Evolutionary conservation across 1,284 basidiomycete genomes (phyloP).

Genomic region (Papiliotrema nemorosa): DNA sequence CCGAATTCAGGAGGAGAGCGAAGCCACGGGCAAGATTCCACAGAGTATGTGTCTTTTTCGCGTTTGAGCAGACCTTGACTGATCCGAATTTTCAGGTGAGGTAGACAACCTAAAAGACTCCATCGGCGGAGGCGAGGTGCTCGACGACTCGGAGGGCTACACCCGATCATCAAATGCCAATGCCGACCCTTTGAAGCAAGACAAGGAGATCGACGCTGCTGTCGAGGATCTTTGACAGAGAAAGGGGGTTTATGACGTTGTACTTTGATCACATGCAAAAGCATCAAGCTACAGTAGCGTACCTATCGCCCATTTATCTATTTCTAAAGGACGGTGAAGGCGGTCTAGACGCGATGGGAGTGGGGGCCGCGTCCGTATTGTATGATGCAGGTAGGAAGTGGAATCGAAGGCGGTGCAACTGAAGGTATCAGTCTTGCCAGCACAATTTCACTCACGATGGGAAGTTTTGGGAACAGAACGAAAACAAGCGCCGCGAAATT

Average conservation of each 20-base stretch:
- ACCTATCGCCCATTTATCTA: not conserved
- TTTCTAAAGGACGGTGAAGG: slow-evolving; percentile 28
- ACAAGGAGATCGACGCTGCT: slow-evolving; percentile 20
- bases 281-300: too few species aligned
- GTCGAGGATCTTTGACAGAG: not conserved
- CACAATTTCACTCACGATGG: slow-evolving; percentile 49
- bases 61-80: not conserved
- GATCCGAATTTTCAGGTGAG: slow-evolving; percentile 31
- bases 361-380: slow-evolving; percentile 25
- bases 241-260: not conserved
- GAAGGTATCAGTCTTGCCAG: not conserved
- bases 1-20: slow-evolving; percentile 31
- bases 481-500: slow-evolving; percentile 84
- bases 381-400: slow-evolving; percentile 36
- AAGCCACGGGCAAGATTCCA: slow-evolving; percentile 32
- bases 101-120: slow-evolving; percentile 38
- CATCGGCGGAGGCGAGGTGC: slow-evolving; percentile 35
- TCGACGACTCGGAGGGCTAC: slow-evolving; percentile 40
- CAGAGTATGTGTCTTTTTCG: slow-evolving; percentile 19
- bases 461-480: slow-evolving; percentile 89
- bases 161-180: slow-evolving; percentile 38
- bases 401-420: slow-evolving; percentile 50
- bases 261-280: too few species aligned
- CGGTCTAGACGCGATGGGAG: slow-evolving; percentile 40
- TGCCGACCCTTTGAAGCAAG: slow-evolving; percentile 24